Percentiles rank a stretch among this genome's conserved stretches.
Evolutionary conservation across 805 yeast genomes (phyloP).

Genomic region (Schwanniomyces polymorphus): DNA sequence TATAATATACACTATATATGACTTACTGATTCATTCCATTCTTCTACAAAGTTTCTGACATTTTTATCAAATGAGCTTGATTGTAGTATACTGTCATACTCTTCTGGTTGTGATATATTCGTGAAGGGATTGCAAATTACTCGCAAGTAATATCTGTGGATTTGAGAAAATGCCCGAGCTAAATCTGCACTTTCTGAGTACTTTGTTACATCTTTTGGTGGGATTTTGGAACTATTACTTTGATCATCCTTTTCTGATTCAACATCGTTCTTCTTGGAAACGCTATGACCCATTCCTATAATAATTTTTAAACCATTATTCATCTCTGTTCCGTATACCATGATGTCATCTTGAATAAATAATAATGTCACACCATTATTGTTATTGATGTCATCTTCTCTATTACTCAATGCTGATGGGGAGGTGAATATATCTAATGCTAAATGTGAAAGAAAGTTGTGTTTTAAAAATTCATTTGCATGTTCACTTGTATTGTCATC

Average conservation of each 20-base stretch:
- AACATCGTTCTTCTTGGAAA: slow-evolving; percentile 2
- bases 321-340: slow-evolving; percentile 68
- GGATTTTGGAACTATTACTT: neutral
- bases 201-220: neutral
- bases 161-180: slow-evolving; percentile 24
- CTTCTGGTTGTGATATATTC: slow-evolving; percentile 13
- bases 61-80: slow-evolving; percentile 28
- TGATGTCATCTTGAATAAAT: slow-evolving; percentile 65
- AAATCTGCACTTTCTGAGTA: slow-evolving; percentile 10
- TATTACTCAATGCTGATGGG: slow-evolving; percentile 39
- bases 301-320: slow-evolving; percentile 68
- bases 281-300: slow-evolving; percentile 43
- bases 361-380: slow-evolving; percentile 41
- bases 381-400: slow-evolving; percentile 34
- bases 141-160: slow-evolving; percentile 56
- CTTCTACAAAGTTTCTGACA: slow-evolving; percentile 23
- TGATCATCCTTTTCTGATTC: slow-evolving; percentile 3
- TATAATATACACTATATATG: neutral
- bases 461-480: slow-evolving; percentile 53
- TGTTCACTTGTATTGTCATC: slow-evolving; percentile 12
- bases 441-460: slow-evolving; percentile 75
- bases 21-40: slow-evolving; percentile 17
- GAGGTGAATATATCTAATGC: slow-evolving; percentile 68
- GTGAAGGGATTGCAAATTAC: slow-evolving; percentile 66
- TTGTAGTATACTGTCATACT: slow-evolving; percentile 25